Base-by-base conservation (phyloP, 2,329 filamentous ascomycete genomes). In the Cyphellophora attinorum region DNA sequence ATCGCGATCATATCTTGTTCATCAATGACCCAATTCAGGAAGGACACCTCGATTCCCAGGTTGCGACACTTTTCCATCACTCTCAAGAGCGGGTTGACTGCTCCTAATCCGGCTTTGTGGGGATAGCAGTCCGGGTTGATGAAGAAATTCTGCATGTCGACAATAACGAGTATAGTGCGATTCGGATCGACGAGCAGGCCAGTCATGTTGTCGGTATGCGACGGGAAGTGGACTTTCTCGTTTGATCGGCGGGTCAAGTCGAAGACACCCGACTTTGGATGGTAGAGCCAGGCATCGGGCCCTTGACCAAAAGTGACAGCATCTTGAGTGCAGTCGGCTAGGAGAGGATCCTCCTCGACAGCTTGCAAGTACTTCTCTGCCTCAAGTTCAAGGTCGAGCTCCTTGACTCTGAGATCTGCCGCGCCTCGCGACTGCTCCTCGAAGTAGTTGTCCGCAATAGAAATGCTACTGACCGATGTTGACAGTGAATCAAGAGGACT, bases 121-220 rank as follows among this genome's bases (percentile, higher is more conserved):
- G 21, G 21, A 25, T 25, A 25, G n/a, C 21, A 25, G n/a, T 8
- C 21, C 8, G 21, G 21, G 21, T 25, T 8, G 21, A 25, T 25
- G 21, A 25, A 25, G 21, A 8, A 25, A 25, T 25, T 25, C 21
- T 25, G 21, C 21, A 25, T 25, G 21, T 25, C 21, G 21, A 25
- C 21, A 8, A 25, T n/a, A 8, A 25, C 21, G 8, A 25, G n/a
- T 25, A 25, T 8, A 8, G 21, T 25, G 8, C 21, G 21, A 8
- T 8, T 25, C 21, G 21, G 21, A 25, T 25, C 21, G n/a, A 25
- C 21, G 8, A 25, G 8, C 8, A 25, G 8, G n/a, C 21, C 21
- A n/a, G 21, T 8, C 21, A 25, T 25, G 8, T 25, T 8, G 8
- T 25, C 21, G n/a, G 8, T 8, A 8, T 25, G 21, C 8, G 21